Evolutionary conservation across 257 asterid genomes (phyloP).

Genomic region (Asclepias syriaca): DNA sequence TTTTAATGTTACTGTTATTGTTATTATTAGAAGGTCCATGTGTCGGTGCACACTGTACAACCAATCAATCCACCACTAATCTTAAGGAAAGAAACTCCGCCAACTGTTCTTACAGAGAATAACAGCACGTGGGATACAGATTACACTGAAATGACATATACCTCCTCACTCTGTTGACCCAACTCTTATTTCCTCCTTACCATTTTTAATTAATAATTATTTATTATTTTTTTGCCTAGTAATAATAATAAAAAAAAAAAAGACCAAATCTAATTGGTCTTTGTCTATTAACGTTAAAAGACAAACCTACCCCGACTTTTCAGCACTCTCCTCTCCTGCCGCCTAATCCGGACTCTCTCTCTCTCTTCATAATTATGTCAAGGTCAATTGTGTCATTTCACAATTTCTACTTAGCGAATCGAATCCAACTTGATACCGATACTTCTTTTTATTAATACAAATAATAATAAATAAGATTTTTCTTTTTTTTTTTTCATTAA

Average conservation of each 20-base stretch:
- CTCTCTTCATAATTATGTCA: constrained; percentile 4
- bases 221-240: not conserved
- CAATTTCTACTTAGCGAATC: not conserved
- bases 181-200: no score
- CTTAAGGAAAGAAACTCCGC: not conserved
- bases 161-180: constrained; percentile 10
- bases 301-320: constrained; percentile 31
- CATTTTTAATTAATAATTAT: not conserved
- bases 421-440: not conserved
- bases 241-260: not conserved
- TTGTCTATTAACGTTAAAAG: constrained; percentile 20
- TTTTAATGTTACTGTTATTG: not conserved
- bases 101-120: constrained; percentile 23
- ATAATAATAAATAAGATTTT: no score
- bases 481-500: no score
- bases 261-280: constrained; percentile 18
- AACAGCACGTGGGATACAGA: constrained; percentile 30
- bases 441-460: not conserved
- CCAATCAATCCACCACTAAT: not conserved
- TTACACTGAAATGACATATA: constrained; percentile 10
- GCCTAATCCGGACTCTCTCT: constrained; percentile 8
- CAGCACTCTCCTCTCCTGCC: constrained; percentile 15
- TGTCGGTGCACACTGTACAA: constrained; percentile 43
- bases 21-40: not conserved
- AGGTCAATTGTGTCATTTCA: constrained; percentile 29